Evolutionary conservation across 2,329 filamentous ascomycete species (phyloP).

Genomic region (Sporothrix schenckii): DNA sequence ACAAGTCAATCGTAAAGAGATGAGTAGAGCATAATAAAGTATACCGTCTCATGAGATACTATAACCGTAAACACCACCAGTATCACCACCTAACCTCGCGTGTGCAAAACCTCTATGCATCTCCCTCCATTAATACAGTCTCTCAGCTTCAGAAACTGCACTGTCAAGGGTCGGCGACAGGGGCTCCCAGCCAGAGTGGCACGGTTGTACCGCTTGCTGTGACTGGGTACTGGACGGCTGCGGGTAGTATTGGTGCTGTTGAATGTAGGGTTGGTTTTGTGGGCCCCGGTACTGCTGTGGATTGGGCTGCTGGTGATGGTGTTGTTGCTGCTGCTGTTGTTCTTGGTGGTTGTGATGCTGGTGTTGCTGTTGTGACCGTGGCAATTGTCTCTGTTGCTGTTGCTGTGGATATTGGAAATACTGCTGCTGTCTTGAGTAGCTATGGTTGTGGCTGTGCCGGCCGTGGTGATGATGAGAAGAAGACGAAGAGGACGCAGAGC

Average conservation of each 20-base stretch:
- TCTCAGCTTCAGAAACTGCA: background rate
- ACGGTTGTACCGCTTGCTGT: background rate
- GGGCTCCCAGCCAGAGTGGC: constrained; percentile 21
- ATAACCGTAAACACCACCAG: background rate
- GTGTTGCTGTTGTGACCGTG: background rate
- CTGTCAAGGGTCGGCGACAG: constrained; percentile 15
- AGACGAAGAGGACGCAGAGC: constrained; percentile 40
- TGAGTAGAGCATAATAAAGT: background rate
- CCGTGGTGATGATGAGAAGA: constrained; percentile 37
- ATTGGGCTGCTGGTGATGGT: background rate
- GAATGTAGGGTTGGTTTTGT: background rate
- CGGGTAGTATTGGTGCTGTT: background rate
- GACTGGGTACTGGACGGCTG: constrained; percentile 5
- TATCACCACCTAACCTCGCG: too few species aligned
- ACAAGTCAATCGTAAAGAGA: too few species aligned
- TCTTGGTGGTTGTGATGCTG: background rate
- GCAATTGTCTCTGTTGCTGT: constrained; percentile 11
- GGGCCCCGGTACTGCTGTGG: background rate
- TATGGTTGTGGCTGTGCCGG: background rate
- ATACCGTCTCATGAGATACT: background rate
- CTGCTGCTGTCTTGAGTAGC: constrained; percentile 1
- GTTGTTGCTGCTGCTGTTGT: background rate
- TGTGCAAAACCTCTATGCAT: too few species aligned
- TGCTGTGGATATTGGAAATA: constrained; percentile 8
- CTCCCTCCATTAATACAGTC: background rate